phyloP scores from a whole-genome alignment of 2,329 filamentous ascomycete genomes.

The Tolypocladium guangdongense region DNA sequence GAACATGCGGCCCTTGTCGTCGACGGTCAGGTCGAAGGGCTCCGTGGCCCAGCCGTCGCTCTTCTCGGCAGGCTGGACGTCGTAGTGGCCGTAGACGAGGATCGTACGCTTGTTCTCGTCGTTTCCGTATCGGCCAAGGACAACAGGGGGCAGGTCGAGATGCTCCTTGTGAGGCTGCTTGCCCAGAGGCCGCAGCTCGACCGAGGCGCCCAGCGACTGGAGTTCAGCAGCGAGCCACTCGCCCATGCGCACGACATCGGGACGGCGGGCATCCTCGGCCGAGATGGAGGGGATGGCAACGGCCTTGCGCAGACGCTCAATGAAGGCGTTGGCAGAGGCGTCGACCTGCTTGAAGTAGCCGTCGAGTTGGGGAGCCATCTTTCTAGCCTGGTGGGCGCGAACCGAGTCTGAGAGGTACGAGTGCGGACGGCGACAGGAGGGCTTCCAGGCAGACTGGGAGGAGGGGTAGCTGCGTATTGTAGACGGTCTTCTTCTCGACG shows the following conservation, averaged over 20 bases:
- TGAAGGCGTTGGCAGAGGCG: conserved; percentile 66
- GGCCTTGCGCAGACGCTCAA: conserved; percentile 79
- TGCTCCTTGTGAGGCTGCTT: conserved; percentile 87
- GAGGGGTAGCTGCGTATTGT: conserved; percentile 10
- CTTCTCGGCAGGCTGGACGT: conserved; percentile 89
- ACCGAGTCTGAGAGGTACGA: conserved; percentile 41
- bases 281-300: conserved; percentile 96
- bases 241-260: conserved; percentile 94
- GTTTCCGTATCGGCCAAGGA: conserved; percentile 84
- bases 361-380: conserved; percentile 86
- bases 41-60: conserved; percentile 94
- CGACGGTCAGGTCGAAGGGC: conserved; percentile 79
- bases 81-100: conserved; percentile 96
- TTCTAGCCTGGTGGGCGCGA: conserved; percentile 50
- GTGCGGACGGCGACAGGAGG: conserved; percentile 15
- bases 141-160: conserved; percentile 83
- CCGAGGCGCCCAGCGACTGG: conserved; percentile 69
- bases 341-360: conserved; percentile 91
- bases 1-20: conserved; percentile 90
- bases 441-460: conserved; percentile 3
- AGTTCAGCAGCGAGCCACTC: conserved; percentile 81
- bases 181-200: conserved; percentile 77
- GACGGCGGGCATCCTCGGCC: conserved; percentile 76
- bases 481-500: conserved; percentile 11
- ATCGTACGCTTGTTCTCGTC: conserved; percentile 92